Evolutionary conservation across 345 rosid species (phyloP).

Genomic region (Trapa bicornis): DNA sequence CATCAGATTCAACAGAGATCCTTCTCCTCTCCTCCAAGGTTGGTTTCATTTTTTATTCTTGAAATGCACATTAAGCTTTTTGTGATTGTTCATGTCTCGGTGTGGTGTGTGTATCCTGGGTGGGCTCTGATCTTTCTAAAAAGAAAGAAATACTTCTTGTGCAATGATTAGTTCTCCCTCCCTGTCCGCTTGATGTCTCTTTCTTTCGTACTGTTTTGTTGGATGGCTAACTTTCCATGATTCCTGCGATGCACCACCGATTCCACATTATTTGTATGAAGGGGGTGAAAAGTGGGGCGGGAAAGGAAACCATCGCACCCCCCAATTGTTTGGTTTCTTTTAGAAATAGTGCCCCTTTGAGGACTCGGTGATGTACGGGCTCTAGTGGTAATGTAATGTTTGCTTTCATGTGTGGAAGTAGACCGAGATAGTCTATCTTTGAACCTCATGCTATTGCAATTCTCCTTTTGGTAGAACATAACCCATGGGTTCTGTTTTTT

Average conservation of each 20-base stretch:
- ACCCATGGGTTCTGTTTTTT: neutral
- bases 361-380: neutral
- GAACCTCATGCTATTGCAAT: neutral
- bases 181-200: neutral
- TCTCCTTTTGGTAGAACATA: neutral
- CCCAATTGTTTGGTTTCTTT: neutral
- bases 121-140: neutral
- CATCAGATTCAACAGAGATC: neutral
- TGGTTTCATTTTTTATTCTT: neutral
- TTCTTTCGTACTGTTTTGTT: neutral
- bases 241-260: neutral
- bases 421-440: neutral
- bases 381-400: neutral
- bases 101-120: neutral
- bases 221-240: neutral
- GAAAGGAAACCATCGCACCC: neutral
- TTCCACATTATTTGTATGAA: neutral
- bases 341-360: neutral
- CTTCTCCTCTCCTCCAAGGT: neutral
- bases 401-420: neutral
- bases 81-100: neutral
- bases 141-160: neutral
- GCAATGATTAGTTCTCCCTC: neutral
- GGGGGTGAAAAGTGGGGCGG: neutral
- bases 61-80: neutral